Percentiles rank a stretch among this genome's conserved stretches.
phyloP scores from a whole-genome alignment of 192 early-diverging fungal species.

The Chytriomyces hyalinus region DNA sequence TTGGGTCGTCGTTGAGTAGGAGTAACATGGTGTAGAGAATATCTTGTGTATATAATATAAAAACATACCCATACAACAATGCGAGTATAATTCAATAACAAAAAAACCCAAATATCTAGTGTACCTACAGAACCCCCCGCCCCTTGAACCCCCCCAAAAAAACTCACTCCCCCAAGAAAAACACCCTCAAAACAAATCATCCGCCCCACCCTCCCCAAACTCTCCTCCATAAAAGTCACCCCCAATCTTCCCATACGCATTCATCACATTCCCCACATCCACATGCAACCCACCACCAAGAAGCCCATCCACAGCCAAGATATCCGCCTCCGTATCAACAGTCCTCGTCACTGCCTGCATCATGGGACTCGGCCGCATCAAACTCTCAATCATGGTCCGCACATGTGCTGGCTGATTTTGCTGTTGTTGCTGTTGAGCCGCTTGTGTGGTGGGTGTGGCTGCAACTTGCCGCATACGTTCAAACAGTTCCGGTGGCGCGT shows the following conservation, averaged over 20 bases:
- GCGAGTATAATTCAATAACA: too few species aligned
- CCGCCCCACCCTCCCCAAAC: conserved; percentile 3
- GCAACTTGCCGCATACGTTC: background rate
- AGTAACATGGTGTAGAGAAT: too few species aligned
- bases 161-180: too few species aligned
- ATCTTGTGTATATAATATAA: too few species aligned
- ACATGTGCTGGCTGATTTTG: too few species aligned
- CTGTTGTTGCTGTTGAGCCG: too few species aligned
- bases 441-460: too few species aligned
- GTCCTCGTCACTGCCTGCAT: background rate
- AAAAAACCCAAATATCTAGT: too few species aligned
- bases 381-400: background rate
- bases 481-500: conserved; percentile 1
- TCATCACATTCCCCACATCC: background rate
- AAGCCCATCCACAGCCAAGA: background rate
- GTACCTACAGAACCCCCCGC: too few species aligned
- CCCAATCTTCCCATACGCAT: conserved; percentile 6
- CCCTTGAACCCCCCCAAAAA: too few species aligned
- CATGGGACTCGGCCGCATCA: conserved; percentile 10
- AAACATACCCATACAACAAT: too few species aligned
- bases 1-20: too few species aligned
- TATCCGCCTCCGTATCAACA: background rate
- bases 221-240: background rate
- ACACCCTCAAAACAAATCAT: conserved; percentile 6
- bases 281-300: background rate